A percentile compares a stretch with the other conserved stretches of the same genome.
phyloP scores from a whole-genome alignment of 441 rosid genomes.

The Populus hybrid region DNA sequence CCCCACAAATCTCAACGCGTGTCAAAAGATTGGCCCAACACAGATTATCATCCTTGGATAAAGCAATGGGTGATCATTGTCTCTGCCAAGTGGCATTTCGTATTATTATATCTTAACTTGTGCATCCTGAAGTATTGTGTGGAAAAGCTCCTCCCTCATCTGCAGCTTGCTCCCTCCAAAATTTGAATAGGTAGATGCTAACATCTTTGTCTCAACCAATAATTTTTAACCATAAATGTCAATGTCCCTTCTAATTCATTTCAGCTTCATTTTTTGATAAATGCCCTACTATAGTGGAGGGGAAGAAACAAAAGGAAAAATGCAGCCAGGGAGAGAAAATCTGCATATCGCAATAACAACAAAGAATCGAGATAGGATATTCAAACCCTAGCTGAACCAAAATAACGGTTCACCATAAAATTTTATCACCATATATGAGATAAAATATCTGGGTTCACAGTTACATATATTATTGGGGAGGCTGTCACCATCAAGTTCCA shows the following conservation, averaged over 20 bases:
- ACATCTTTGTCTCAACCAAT: conserved; percentile 17
- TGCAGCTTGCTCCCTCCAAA: conserved; percentile 7
- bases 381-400: background rate
- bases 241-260: background rate
- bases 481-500: background rate
- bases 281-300: background rate
- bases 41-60: conserved; percentile 64
- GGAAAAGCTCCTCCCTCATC: conserved; percentile 27
- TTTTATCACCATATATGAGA: background rate
- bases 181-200: background rate
- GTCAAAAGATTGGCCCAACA: conserved; percentile 48
- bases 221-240: conserved; percentile 2
- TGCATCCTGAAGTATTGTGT: conserved; percentile 4
- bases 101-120: conserved; percentile 1
- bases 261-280: background rate
- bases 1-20: conserved; percentile 31
- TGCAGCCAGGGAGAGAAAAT: background rate
- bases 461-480: conserved; percentile 19
- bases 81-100: conserved; percentile 41
- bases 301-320: background rate
- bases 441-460: conserved; percentile 15
- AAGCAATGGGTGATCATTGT: conserved; percentile 52
- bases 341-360: background rate
- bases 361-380: background rate
- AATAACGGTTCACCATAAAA: background rate